Conservation (phyloP, 1,139 yeast genomes). For the Pichia sp. region DNA sequence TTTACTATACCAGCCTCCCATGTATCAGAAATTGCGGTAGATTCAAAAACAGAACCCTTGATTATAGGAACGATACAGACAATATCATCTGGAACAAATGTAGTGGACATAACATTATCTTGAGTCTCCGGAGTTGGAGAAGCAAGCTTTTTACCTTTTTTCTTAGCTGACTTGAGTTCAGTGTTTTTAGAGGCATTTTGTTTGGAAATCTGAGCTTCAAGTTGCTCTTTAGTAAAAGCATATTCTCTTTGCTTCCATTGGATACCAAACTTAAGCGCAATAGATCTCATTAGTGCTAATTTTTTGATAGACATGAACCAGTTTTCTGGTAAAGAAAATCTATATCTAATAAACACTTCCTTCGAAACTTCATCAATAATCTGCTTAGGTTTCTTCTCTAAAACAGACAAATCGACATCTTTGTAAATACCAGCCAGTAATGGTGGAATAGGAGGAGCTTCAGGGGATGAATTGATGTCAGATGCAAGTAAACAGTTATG, state of each 20-base stretch:
- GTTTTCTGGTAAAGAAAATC: slow-evolving; percentile 45
- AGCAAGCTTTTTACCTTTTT: slow-evolving; percentile 32
- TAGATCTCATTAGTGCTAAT: slow-evolving; percentile 55
- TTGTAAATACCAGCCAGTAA: slow-evolving; percentile 39
- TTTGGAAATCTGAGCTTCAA: slow-evolving; percentile 31
- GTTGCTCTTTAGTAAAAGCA: slow-evolving; percentile 40
- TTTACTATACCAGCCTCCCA: slow-evolving; percentile 62
- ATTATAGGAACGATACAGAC: slow-evolving; percentile 63
- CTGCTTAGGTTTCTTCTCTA: slow-evolving; percentile 36
- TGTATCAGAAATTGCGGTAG: slow-evolving; percentile 69
- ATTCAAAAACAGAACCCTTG: slow-evolving; percentile 61
- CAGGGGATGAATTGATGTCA: slow-evolving; percentile 38
- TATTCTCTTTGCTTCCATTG: slow-evolving; percentile 66
- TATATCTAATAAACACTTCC: slow-evolving; percentile 56
- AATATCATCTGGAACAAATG: slow-evolving; percentile 58
- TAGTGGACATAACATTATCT: slow-evolving; percentile 27
- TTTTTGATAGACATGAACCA: slow-evolving; percentile 39
- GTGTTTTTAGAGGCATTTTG: slow-evolving; percentile 14
- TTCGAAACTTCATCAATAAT: slow-evolving; percentile 38
- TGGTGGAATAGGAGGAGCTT: slow-evolving; percentile 32
- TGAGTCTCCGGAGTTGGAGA: slow-evolving; percentile 5
- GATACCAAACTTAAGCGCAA: slow-evolving; percentile 74
- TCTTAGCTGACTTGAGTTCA: slow-evolving; percentile 21
- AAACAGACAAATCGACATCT: slow-evolving; percentile 32
- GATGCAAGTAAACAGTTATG: slow-evolving; percentile 66